These are phyloP conservation scores for Pyricularia pennisetigena DNA, from an alignment of 2,329 filamentous ascomycete genomes.

Conservation along the genomic window DNA sequence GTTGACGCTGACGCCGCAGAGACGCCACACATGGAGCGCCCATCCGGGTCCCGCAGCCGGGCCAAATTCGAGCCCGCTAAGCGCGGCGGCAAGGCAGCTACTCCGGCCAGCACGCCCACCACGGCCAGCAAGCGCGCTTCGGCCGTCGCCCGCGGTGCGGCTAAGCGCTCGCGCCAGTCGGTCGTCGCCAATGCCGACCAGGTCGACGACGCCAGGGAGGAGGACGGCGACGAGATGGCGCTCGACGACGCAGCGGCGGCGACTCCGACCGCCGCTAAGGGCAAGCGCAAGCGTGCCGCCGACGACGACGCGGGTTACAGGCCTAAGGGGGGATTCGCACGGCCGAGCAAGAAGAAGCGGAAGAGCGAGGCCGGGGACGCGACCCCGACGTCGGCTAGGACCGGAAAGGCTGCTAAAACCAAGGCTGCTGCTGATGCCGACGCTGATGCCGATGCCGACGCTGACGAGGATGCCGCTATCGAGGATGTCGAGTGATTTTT, in stretches of 20 bases:
- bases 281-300: constrained; percentile 40
- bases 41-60: constrained; percentile 13
- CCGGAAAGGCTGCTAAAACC: constrained; percentile 21
- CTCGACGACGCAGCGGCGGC: constrained; percentile 11
- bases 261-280: constrained; percentile 17
- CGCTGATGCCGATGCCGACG: constrained; percentile 16
- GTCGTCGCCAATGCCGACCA: constrained; percentile 15
- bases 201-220: constrained; percentile 1
- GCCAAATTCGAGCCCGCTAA: not conserved
- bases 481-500: constrained; percentile 10
- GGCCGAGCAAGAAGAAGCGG: constrained; percentile 47
- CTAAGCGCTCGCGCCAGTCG: constrained; percentile 4
- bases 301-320: constrained; percentile 52
- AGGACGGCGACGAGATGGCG: constrained; percentile 12
- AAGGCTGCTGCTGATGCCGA: constrained; percentile 16
- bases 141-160: constrained; percentile 18
- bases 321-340: constrained; percentile 44
- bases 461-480: not conserved
- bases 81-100: constrained; percentile 7
- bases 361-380: constrained; percentile 34
- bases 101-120: constrained; percentile 11
- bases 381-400: constrained; percentile 18
- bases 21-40: constrained; percentile 22
- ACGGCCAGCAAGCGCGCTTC: constrained; percentile 25
- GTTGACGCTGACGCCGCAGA: constrained; percentile 19